Percentiles rank a stretch among this genome's conserved stretches.
phyloP scores from a whole-genome alignment of 768 basidiomycete species.

The Trametes maxima region DNA sequence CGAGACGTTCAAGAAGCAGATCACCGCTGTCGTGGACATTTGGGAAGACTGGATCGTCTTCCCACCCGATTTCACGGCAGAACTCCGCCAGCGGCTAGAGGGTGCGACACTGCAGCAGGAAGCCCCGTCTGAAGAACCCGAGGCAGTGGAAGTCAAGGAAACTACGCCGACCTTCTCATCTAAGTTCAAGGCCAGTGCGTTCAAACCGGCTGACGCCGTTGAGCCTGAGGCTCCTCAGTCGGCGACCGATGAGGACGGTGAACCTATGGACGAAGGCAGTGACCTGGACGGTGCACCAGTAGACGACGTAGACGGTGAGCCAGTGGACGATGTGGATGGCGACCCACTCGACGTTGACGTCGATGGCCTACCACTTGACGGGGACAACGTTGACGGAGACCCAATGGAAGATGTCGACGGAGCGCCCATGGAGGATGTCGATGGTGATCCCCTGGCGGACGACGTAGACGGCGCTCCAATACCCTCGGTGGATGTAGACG shows the following conservation, averaged over 20 bases:
- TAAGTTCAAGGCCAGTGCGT: conserved; percentile 77
- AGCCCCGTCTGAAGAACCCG: conserved; percentile 31
- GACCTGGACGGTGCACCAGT: conserved; percentile 57
- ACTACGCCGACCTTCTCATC: conserved; percentile 43
- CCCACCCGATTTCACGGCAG: conserved; percentile 78
- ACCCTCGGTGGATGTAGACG: conserved; percentile 21
- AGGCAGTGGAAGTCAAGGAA: conserved; percentile 33
- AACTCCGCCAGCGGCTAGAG: conserved; percentile 75
- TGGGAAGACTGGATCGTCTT: conserved; percentile 99
- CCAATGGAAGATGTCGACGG: conserved; percentile 42
- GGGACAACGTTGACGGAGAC: conserved; percentile 38
- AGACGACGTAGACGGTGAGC: conserved; percentile 49
- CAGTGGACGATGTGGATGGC: conserved; percentile 45
- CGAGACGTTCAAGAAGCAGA: conserved; percentile 93
- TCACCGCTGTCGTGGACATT: conserved; percentile 85
- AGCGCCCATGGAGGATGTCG: conserved; percentile 35
- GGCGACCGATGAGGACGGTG: conserved; percentile 42
- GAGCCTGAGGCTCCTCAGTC: conserved; percentile 29
- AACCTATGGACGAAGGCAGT: conserved; percentile 45
- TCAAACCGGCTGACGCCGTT: conserved; percentile 64
- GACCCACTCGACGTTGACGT: conserved; percentile 34
- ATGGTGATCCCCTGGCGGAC: conserved; percentile 43
- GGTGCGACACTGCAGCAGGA: conserved; percentile 45
- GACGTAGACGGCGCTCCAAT: conserved; percentile 37
- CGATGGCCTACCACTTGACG: conserved; percentile 33